These are phyloP conservation scores for Yamadazyma kanchanaburiensis DNA, from an alignment of 1,139 yeast species.

Conservation along the genomic window DNA sequence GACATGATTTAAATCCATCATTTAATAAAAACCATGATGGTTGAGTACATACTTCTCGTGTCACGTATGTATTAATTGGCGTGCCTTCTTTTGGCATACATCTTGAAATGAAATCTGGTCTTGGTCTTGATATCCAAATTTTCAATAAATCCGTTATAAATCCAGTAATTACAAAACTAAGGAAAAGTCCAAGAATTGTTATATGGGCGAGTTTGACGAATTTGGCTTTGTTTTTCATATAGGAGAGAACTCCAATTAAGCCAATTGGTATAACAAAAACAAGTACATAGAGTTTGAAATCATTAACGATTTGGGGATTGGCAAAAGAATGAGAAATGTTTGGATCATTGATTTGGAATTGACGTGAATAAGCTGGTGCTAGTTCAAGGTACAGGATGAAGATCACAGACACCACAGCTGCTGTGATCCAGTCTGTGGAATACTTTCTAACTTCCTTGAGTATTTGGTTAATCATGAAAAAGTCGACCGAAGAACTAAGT, in stretches of 20 bases:
- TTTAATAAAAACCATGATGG: conserved; percentile 29
- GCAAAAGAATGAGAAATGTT: conserved; percentile 47
- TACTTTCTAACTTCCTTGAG: conserved; percentile 5
- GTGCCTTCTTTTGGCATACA: conserved; percentile 36
- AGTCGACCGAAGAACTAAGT: too few relatives aligned
- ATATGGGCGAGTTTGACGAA: conserved; percentile 18
- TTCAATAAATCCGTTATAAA: conserved; percentile 40
- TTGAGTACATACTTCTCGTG: conserved; percentile 38
- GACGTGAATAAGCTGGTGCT: conserved; percentile 35
- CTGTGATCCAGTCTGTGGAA: conserved; percentile 33
- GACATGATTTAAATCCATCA: conserved; percentile 48
- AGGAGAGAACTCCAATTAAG: conserved; percentile 11
- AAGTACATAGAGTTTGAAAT: conserved; percentile 22
- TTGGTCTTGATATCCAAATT: conserved; percentile 45
- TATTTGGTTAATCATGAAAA: conserved; percentile 2
- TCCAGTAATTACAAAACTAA: conserved; percentile 19
- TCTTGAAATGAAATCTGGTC: conserved; percentile 44
- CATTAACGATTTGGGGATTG: conserved; percentile 38
- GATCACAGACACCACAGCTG: conserved; percentile 22
- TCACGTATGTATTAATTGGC: conserved; percentile 28
- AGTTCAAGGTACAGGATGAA: conserved; percentile 36
- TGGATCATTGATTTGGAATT: conserved; percentile 32
- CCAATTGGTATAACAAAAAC: conserved; percentile 21
- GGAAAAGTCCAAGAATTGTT: conserved; percentile 22
- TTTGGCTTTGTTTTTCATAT: conserved; percentile 4